phyloP scores from a whole-genome alignment of 179 eudicot genomes.

The Actinidia chinensis region DNA sequence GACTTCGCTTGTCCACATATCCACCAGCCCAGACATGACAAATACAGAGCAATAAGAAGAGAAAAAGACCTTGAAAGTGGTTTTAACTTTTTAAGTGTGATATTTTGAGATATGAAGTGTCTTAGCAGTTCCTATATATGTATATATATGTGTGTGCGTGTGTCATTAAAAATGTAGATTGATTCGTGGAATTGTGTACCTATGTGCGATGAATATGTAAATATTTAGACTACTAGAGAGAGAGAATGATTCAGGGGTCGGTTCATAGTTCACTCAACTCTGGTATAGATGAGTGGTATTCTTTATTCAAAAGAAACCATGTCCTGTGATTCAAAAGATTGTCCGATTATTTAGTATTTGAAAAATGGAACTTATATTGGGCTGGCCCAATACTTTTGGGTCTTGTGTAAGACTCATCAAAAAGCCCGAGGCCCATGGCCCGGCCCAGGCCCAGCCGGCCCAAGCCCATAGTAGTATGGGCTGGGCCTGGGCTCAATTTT shows the following conservation, averaged over 20 bases:
- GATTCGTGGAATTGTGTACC: background rate
- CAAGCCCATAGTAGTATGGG: too few relatives aligned
- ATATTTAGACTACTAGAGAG: background rate
- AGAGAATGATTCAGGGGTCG: background rate
- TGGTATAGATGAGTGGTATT: too few relatives aligned
- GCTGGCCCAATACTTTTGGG: too few relatives aligned
- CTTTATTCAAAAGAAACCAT: too few relatives aligned
- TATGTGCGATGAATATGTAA: background rate
- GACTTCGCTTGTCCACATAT: constrained; percentile 37
- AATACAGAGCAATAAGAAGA: background rate
- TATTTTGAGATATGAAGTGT: constrained; percentile 17
- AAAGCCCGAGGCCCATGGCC: too few relatives aligned
- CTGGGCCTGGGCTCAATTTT: too few relatives aligned
- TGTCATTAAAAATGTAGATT: background rate
- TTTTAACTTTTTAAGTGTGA: background rate
- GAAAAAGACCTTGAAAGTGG: background rate
- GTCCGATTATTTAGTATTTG: too few relatives aligned
- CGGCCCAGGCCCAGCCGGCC: too few relatives aligned
- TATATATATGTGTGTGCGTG: background rate
- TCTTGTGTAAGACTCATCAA: too few relatives aligned
- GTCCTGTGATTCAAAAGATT: too few relatives aligned
- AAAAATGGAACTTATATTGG: too few relatives aligned
- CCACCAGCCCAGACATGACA: constrained; percentile 30
- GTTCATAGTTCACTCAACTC: too few relatives aligned
- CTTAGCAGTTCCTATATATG: background rate